Conservation (phyloP, 768 basidiomycete species). For the Kwoniella pini region DNA sequence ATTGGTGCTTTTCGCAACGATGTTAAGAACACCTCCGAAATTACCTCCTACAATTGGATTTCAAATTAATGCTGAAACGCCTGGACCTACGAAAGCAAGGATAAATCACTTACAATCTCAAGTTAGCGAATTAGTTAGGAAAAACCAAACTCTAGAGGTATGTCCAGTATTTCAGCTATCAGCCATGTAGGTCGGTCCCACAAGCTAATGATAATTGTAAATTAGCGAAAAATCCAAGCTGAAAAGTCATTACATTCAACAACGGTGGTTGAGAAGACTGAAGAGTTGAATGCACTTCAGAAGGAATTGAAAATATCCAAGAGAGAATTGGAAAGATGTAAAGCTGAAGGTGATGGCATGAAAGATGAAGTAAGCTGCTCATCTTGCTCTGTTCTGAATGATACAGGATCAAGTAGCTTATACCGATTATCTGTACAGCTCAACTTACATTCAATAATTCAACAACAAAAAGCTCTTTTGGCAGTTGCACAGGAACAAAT, state of each 20-base stretch:
- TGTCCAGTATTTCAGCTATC: too few species aligned
- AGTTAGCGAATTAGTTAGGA: conserved; percentile 38
- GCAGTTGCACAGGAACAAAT: conserved; percentile 44
- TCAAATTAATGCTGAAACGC: conserved; percentile 31
- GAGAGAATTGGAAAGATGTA: conserved; percentile 32
- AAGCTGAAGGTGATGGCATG: conserved; percentile 36
- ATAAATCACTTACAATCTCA: conserved; percentile 35
- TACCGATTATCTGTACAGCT: conserved; percentile 25
- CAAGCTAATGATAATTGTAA: not conserved
- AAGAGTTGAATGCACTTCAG: conserved; percentile 5
- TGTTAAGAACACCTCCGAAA: conserved; percentile 16
- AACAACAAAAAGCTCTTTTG: conserved; percentile 43
- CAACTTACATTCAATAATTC: conserved; percentile 31
- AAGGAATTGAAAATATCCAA: not conserved
- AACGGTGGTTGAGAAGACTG: not conserved
- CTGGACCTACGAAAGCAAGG: conserved; percentile 34
- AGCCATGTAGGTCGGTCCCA: too few species aligned
- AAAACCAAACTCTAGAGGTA: conserved; percentile 31
- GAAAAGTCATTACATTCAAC: conserved; percentile 5
- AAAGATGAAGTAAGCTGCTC: conserved; percentile 41
- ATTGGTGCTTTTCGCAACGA: not conserved
- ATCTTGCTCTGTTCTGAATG: not conserved
- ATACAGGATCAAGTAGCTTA: too few species aligned
- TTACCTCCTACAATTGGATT: conserved; percentile 11
- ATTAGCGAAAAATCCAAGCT: conserved; percentile 13